Evolutionary conservation across 2,329 filamentous ascomycete species (phyloP), one percentile per base, ranked within the genome.

Genomic region (Zymoseptoria tritici): DNA sequence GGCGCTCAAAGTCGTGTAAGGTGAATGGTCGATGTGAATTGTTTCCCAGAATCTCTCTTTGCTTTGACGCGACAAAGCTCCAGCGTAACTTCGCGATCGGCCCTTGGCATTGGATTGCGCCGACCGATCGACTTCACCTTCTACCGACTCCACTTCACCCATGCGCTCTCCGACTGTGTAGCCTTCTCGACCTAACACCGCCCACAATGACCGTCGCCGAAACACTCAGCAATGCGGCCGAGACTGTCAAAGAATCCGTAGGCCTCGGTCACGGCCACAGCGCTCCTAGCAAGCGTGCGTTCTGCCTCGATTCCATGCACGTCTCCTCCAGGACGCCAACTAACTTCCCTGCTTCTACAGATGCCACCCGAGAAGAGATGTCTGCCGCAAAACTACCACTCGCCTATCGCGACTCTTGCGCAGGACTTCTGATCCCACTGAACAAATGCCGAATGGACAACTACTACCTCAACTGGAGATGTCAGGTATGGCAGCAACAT

Each of bases 381-480:
- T 87, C 90, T 73, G 90, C 91, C 71, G 92, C 92, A 68, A 87
- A 85, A 73, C 83, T 97, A 56, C 93, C 94, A 11, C 78, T 97
- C 57, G 83, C 89, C 70, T 99, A 99, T 83, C 86, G 94, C 75
- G 94, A 99, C 79, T 92, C 87, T 79, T 99, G 94, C 80, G 94
- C 92, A 64, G 86, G 94, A 78, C 88, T 99, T 53, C 81, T 97
- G 64, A 97, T 97, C 65, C 94, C 94, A 16, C 83, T 99, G 69
- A 99, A 99, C 81, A 88, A 89, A 73, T 99, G 94, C 83, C 91
- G 94, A 64, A 84, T 85, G 78, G 88, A 95, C 69, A 89, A 91
- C 64, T 97, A 89, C 81, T 99, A 96, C 77, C 79, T 97, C 71
- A 92, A 92, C 19, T 99, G 94, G 94, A 97, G 96, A 83, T 99